A percentile compares a stretch with the other conserved stretches of the same genome.
phyloP scores from a whole-genome alignment of 345 rosid species.

The Trapa bicornis region DNA sequence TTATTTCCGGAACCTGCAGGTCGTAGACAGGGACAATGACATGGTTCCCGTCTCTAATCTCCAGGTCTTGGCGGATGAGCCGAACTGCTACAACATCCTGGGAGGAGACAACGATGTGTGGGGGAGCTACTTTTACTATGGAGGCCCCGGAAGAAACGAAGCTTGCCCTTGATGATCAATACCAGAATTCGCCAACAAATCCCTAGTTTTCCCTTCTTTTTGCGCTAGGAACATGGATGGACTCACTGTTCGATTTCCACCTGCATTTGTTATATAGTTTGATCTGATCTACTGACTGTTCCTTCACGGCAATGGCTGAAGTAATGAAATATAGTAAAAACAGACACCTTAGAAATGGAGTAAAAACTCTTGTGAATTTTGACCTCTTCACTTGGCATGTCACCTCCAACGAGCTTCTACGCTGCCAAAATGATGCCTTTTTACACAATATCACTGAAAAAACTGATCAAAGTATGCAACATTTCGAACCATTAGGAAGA shows the following conservation, averaged over 20 bases:
- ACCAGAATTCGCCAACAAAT: background rate
- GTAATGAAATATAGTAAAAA: too few species aligned
- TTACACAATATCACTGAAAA: too few species aligned
- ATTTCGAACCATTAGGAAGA: too few species aligned
- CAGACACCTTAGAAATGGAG: too few species aligned
- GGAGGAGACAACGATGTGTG: slow-evolving; percentile 72
- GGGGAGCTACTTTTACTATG: slow-evolving; percentile 91
- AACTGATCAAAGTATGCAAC: too few species aligned
- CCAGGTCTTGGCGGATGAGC: slow-evolving; percentile 68
- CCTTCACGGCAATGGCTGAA: too few species aligned
- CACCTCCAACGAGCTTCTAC: too few species aligned
- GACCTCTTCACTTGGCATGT: too few species aligned
- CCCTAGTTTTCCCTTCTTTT: background rate
- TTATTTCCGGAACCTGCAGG: slow-evolving; percentile 75
- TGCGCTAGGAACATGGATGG: background rate
- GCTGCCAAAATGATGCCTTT: too few species aligned
- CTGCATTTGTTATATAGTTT: background rate
- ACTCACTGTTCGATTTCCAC: background rate
- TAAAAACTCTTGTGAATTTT: too few species aligned
- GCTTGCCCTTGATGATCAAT: slow-evolving; percentile 45
- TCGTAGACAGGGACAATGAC: slow-evolving; percentile 91
- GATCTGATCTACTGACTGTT: background rate
- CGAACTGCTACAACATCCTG: slow-evolving; percentile 79
- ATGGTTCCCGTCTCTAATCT: slow-evolving; percentile 58
- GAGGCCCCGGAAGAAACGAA: slow-evolving; percentile 89